Evolutionary conservation across 2,329 filamentous ascomycete genomes (phyloP), one percentile per base, ranked within the genome.

Genomic region (Incumbomyces delicatus): DNA sequence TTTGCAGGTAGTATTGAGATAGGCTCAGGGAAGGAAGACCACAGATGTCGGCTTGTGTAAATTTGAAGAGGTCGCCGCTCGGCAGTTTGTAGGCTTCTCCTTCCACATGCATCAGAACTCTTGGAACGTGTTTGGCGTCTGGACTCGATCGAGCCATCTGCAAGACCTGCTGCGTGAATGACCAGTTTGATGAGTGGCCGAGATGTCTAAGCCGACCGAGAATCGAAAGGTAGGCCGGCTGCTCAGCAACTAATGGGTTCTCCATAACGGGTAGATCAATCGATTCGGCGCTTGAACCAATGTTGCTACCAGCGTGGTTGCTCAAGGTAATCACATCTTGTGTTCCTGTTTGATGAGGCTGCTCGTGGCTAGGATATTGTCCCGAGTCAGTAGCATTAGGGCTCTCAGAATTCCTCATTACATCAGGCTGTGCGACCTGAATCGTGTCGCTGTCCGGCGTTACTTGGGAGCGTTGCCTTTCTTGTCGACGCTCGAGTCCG

Each of bases 1-100:
- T 69, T 48, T 75, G 76, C 59, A 76, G 70, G 2, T 77, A 57
- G 45, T 72, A 76, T 2, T 73, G 59, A 3, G 72, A 70, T 52
- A 72, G 68, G 53, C 77, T 73, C 0, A 71, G 62, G 1, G 69
- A 72, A 0, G 74, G 74, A 14, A 77, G 58, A 14, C 64, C 33
- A 12, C 8, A 35, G 5, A 35, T 6, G 5, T 35, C 33, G 33
- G 12, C 12, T 35, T 35, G 33, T 4, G 4, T 35, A 5, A 5
- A 35, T 4, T 35, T 35, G 33, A 35, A 35, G 16, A 35, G 33
- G 22, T 27, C 5, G 22, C 22, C n/a, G n/a, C n/a, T n/a, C n/a
- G n/a, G n/a, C n/a, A n/a, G n/a, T n/a, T n/a, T n/a, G n/a, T n/a
- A n/a, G n/a, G n/a, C n/a, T n/a, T n/a, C n/a, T n/a, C n/a, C n/a